phyloP scores from a whole-genome alignment of 2,329 filamentous ascomycete genomes.

The Cercospora canescens region DNA sequence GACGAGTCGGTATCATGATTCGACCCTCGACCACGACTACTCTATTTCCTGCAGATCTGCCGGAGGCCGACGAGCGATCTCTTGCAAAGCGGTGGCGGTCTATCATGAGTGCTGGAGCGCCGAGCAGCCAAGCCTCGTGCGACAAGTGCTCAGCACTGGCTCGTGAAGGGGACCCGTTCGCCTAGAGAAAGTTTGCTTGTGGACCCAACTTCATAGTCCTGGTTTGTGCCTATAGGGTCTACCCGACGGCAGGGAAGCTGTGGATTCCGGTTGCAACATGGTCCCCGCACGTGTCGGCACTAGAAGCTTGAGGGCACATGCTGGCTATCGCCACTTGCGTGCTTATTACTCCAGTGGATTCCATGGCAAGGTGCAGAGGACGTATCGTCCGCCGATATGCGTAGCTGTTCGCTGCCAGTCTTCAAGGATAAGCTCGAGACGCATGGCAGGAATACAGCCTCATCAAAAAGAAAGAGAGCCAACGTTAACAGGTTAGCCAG shows the following conservation, averaged over 20 bases:
- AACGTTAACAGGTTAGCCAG: not conserved
- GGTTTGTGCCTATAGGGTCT: not conserved
- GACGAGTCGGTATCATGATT: not conserved
- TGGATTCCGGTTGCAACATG: not conserved
- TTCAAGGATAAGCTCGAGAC: not conserved
- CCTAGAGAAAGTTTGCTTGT: not conserved
- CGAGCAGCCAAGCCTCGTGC: not conserved
- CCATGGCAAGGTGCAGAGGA: not conserved
- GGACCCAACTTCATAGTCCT: not conserved
- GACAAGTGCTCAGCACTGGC: not conserved
- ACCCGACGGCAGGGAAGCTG: not conserved
- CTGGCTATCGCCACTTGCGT: not conserved
- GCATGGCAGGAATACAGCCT: not conserved
- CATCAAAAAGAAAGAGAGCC: not conserved
- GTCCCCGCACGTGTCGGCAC: constrained; percentile 1
- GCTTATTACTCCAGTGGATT: not conserved
- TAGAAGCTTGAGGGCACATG: not conserved
- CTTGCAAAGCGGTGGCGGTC: not conserved
- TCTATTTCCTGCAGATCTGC: not conserved
- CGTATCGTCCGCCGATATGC: not conserved
- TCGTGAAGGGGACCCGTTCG: not conserved
- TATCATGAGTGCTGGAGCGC: not conserved
- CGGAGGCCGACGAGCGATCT: not conserved
- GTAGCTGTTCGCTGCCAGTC: not conserved
- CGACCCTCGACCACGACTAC: not conserved